Conservation (phyloP, 1,284 basidiomycete species). For the Ganoderma meredithae region DNA sequence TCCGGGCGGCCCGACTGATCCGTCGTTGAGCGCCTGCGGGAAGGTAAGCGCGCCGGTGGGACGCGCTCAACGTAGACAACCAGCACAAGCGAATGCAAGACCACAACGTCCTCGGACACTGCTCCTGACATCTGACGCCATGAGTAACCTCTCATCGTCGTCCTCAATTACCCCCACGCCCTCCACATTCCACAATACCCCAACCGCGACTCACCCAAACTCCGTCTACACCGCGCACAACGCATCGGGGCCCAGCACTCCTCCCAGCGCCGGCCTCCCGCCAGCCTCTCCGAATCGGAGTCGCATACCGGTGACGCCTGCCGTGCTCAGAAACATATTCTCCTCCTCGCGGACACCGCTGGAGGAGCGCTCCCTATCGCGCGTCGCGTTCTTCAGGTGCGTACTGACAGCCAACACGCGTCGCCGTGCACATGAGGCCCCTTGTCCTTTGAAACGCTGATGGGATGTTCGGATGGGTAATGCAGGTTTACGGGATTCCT, state of each 20-base stretch:
- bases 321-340: constrained; percentile 80
- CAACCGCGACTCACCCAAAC: constrained; percentile 29
- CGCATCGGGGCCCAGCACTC: constrained; percentile 5
- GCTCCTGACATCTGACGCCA: constrained; percentile 13
- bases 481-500: constrained; percentile 79
- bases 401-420: constrained; percentile 10
- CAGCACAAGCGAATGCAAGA: not conserved
- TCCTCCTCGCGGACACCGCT: constrained; percentile 79
- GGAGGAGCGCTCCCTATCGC: constrained; percentile 82
- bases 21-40: not conserved
- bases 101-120: constrained; percentile 2
- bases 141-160: constrained; percentile 40
- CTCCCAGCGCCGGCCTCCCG: constrained; percentile 19
- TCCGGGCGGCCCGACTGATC: constrained; percentile 1
- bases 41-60: not conserved
- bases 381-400: constrained; percentile 84
- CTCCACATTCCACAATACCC: constrained; percentile 36
- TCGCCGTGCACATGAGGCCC: not conserved
- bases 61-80: not conserved
- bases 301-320: constrained; percentile 82
- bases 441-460: constrained; percentile 1
- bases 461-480: not conserved
- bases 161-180: constrained; percentile 37
- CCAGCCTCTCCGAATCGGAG: constrained; percentile 46
- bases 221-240: constrained; percentile 24